phyloP scores from a whole-genome alignment of 495 filamentous ascomycete species.

The Astrothelium subdiscretum region DNA sequence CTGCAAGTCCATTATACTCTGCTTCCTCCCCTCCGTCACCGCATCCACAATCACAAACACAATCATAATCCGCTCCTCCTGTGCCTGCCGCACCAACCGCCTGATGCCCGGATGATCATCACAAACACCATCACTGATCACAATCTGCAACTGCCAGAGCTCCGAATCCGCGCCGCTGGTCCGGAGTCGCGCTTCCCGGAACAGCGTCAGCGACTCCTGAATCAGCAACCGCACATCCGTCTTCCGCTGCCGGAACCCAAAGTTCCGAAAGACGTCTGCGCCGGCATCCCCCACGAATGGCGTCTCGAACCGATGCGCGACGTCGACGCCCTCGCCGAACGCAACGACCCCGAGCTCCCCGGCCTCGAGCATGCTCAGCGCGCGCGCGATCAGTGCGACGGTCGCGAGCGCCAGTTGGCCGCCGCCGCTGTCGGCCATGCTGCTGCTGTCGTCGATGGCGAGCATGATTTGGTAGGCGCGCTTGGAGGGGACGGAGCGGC shows the following conservation, averaged over 20 bases:
- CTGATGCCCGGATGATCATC: conserved; percentile 77
- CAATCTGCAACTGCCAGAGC: conserved; percentile 91
- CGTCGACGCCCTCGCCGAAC: conserved; percentile 76
- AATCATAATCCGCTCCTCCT: conserved; percentile 92
- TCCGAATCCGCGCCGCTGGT: conserved; percentile 52
- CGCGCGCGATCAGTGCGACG: conserved; percentile 74
- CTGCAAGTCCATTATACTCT: conserved; percentile 69
- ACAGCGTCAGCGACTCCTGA: conserved; percentile 62
- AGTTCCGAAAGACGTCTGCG: conserved; percentile 66
- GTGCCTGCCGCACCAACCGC: conserved; percentile 69
- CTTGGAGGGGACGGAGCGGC: conserved; percentile 78
- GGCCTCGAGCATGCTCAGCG: conserved; percentile 80
- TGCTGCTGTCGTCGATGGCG: conserved; percentile 88
- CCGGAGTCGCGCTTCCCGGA: conserved; percentile 60
- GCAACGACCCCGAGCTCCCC: conserved; percentile 82
- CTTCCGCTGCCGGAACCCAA: conserved; percentile 70
- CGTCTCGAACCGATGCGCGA: conserved; percentile 78
- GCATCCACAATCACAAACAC: conserved; percentile 95
- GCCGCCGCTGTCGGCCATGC: conserved; percentile 68
- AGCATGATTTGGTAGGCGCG: conserved; percentile 94
- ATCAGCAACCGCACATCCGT: conserved; percentile 79
- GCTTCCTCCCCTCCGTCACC: conserved; percentile 31
- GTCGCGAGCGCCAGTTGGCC: conserved; percentile 77
- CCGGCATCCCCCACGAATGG: conserved; percentile 79
- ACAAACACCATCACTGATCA: conserved; percentile 87